phyloP scores from a whole-genome alignment of 2,329 filamentous ascomycete species.

The Fusarium algeriense region DNA sequence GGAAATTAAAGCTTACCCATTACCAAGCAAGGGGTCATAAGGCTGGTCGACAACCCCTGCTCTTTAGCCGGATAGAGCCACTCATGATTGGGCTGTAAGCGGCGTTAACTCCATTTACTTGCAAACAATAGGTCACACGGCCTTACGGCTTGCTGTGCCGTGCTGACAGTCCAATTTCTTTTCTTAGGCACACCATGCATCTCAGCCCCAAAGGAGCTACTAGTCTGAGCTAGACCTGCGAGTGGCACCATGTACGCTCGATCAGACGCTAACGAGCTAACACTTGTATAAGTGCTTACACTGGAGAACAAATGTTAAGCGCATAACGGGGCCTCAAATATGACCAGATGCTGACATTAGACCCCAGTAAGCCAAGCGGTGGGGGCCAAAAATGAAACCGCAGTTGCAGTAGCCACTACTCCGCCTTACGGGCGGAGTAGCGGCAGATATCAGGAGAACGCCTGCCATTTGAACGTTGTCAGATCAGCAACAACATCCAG shows the following conservation, averaged over 20 bases:
- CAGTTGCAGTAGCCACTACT: background rate
- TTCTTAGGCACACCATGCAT: background rate
- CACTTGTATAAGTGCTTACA: background rate
- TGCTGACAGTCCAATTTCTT: conserved; percentile 1
- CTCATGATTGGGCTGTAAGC: conserved; percentile 4
- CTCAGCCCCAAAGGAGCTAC: conserved; percentile 1
- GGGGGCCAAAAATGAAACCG: conserved; percentile 26
- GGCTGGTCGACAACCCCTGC: conserved; percentile 14
- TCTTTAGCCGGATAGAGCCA: background rate
- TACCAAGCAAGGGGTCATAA: conserved; percentile 30
- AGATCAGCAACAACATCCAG: background rate
- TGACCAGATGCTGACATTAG: background rate
- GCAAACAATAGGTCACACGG: background rate
- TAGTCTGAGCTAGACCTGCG: background rate
- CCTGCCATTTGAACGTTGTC: background rate
- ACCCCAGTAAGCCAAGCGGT: background rate
- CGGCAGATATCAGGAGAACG: background rate
- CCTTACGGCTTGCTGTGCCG: background rate
- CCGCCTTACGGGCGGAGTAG: background rate
- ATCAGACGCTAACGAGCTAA: background rate
- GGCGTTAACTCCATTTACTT: background rate
- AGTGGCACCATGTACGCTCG: background rate
- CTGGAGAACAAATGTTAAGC: background rate
- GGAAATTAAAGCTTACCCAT: conserved; percentile 18
- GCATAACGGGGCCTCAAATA: background rate